Percentiles rank a stretch among this genome's conserved stretches.
phyloP scores from a whole-genome alignment of 2,329 filamentous ascomycete species.

The Epichloe aotearoae region DNA sequence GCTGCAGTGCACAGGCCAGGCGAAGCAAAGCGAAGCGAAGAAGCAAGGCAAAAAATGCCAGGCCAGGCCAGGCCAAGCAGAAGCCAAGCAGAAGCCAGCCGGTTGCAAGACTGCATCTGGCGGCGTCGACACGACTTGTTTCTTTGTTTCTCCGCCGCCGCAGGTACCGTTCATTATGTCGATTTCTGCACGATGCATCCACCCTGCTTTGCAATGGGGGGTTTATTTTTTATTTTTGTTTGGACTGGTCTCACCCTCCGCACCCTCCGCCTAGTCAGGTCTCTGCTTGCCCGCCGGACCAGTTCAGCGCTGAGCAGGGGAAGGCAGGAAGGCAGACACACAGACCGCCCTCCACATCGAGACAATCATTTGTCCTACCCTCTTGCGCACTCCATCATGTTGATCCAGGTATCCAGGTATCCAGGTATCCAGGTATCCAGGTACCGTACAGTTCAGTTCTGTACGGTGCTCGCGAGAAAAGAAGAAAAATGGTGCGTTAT shows the following conservation, averaged over 20 bases:
- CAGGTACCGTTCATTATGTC: constrained; percentile 17
- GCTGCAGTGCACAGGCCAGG: constrained; percentile 3
- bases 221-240: neutral
- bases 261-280: constrained; percentile 7
- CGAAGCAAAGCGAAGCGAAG: constrained; percentile 5
- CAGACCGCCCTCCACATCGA: constrained; percentile 19
- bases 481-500: constrained; percentile 17
- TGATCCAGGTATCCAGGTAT: constrained; percentile 16
- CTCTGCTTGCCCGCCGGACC: constrained; percentile 1
- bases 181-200: constrained; percentile 18
- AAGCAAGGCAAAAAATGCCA: neutral
- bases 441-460: constrained; percentile 8
- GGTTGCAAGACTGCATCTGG: neutral
- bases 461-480: constrained; percentile 10
- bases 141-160: constrained; percentile 13
- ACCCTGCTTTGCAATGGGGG: constrained; percentile 5
- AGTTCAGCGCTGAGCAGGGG: constrained; percentile 4
- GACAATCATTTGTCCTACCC: constrained; percentile 20
- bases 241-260: constrained; percentile 9
- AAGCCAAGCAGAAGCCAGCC: too few species aligned
- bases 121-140: constrained; percentile 6
- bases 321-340: constrained; percentile 20
- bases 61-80: too few species aligned
- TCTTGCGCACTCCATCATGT: constrained; percentile 15
- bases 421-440: constrained; percentile 17